Percentiles rank a stretch among this genome's conserved stretches.
phyloP scores from a whole-genome alignment of 75 land plant genomes.

The Selaginella tamariscina region DNA sequence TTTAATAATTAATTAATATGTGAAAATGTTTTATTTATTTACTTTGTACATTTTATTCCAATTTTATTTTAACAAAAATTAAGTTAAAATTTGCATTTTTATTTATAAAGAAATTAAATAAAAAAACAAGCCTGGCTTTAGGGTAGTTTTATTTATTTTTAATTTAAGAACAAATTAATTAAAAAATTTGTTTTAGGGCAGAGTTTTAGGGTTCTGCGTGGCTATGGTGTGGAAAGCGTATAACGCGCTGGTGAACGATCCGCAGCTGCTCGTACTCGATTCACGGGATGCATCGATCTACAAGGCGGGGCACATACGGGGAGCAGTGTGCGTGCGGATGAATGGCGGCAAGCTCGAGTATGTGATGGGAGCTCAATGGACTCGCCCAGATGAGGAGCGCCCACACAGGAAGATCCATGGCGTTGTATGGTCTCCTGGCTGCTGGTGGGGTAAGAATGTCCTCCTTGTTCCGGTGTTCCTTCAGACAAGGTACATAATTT shows the following conservation, averaged over 20 bases:
- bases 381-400: too few relatives aligned
- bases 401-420: too few relatives aligned
- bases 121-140: too few relatives aligned
- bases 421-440: slow-evolving; percentile 24
- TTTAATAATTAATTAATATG: too few relatives aligned
- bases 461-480: slow-evolving; percentile 12
- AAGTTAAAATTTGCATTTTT: too few relatives aligned
- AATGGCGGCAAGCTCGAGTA: slow-evolving; percentile 15
- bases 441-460: slow-evolving; percentile 32
- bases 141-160: too few relatives aligned
- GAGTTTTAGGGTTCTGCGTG: neutral
- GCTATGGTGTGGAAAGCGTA: slow-evolving; percentile 21
- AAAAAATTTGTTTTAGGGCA: too few relatives aligned
- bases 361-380: slow-evolving; percentile 11
- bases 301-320: slow-evolving; percentile 21
- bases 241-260: slow-evolving; percentile 22
- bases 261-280: slow-evolving; percentile 25
- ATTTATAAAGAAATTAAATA: too few relatives aligned
- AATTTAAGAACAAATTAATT: too few relatives aligned
- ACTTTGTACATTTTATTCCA: too few relatives aligned
- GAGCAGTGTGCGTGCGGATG: slow-evolving; percentile 18
- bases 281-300: slow-evolving; percentile 8
- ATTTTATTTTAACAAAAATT: too few relatives aligned
- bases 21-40: too few relatives aligned
- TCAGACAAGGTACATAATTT: neutral